These are phyloP conservation scores for Teunomyces kruisii DNA, from an alignment of 805 yeast genomes.

Conservation along the genomic window DNA sequence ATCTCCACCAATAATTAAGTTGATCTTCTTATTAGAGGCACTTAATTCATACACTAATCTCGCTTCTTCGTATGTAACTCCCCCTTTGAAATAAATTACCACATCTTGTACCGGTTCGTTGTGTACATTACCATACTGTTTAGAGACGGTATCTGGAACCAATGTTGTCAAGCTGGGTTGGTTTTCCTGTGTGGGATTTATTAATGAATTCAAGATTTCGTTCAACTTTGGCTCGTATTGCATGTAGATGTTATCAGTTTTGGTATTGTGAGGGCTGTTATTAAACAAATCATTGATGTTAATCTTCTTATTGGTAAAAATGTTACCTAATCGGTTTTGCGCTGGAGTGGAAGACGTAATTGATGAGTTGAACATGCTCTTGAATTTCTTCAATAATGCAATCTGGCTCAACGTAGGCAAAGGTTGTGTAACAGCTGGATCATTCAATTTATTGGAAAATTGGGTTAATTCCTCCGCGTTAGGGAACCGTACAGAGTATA, in stretches of 20 bases:
- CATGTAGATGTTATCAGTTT: constrained; percentile 75
- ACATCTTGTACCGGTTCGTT: constrained; percentile 57
- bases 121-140: constrained; percentile 24
- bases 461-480: constrained; percentile 24
- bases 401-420: constrained; percentile 35
- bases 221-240: constrained; percentile 83
- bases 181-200: constrained; percentile 11
- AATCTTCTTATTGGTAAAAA: constrained; percentile 34
- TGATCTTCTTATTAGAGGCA: constrained; percentile 52
- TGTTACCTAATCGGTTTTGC: constrained; percentile 21
- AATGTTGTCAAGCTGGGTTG: constrained; percentile 30
- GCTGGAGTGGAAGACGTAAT: constrained; percentile 8
- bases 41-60: constrained; percentile 75
- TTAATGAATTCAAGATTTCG: constrained; percentile 26
- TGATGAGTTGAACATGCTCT: constrained; percentile 19
- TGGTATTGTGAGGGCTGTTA: constrained; percentile 19
- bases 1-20: constrained; percentile 78
- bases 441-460: constrained; percentile 27
- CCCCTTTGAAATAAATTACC: constrained; percentile 78
- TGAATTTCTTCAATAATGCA: constrained; percentile 30
- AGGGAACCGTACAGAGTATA: constrained; percentile 76
- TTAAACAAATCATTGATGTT: constrained; percentile 31
- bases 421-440: constrained; percentile 28
- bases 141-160: constrained; percentile 35
- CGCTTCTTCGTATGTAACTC: constrained; percentile 90